These are phyloP conservation scores for Conticribra weissflogii DNA, from an alignment of 108 stramenopile species.

Conservation along the genomic window DNA sequence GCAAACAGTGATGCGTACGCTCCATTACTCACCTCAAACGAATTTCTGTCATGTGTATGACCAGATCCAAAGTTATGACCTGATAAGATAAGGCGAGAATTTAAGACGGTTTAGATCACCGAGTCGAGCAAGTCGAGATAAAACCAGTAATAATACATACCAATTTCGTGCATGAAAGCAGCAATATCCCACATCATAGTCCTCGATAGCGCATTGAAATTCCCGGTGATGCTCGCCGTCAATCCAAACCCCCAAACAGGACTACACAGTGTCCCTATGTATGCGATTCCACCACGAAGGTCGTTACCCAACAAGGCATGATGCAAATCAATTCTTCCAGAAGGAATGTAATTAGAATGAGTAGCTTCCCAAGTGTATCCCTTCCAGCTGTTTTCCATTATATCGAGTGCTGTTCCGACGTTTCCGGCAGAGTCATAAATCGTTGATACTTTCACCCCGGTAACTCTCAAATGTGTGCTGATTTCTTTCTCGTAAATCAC, in stretches of 20 bases:
- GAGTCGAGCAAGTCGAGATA: background rate
- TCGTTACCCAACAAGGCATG: conserved; percentile 30
- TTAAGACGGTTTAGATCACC: background rate
- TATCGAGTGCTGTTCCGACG: conserved; percentile 9
- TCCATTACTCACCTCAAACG: background rate
- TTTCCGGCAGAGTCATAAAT: conserved; percentile 6
- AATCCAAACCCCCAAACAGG: conserved; percentile 26
- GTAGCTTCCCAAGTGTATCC: conserved; percentile 17
- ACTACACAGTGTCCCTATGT: conserved; percentile 32
- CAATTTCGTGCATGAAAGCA: conserved; percentile 35
- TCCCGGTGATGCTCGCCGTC: conserved; percentile 17
- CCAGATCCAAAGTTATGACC: background rate
- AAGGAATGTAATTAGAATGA: too few relatives aligned
- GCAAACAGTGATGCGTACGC: background rate
- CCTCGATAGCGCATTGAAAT: background rate
- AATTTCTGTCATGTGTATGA: background rate
- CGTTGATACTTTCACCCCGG: background rate
- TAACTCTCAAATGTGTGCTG: conserved; percentile 9
- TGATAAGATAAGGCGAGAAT: background rate
- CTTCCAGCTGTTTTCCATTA: conserved; percentile 10
- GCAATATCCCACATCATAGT: conserved; percentile 27
- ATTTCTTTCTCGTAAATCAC: conserved; percentile 18
- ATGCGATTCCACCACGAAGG: conserved; percentile 34
- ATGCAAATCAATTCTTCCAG: conserved; percentile 41
- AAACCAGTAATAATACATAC: conserved; percentile 1